These are phyloP conservation scores for Chernovozyma aurita DNA, from an alignment of 1,139 yeast species.

Conservation along the genomic window DNA sequence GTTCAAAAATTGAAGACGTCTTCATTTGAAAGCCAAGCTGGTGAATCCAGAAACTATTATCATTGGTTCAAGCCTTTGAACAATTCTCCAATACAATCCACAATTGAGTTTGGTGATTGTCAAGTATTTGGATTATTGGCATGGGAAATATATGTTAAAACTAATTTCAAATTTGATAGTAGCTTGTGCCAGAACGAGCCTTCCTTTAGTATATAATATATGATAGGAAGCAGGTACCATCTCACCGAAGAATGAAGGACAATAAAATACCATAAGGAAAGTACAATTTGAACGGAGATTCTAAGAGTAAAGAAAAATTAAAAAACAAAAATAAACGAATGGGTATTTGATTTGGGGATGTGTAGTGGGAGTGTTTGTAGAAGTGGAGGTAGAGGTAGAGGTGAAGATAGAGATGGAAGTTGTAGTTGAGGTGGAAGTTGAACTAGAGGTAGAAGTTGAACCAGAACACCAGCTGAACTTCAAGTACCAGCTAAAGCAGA, in stretches of 20 bases:
- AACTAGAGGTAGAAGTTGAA: background rate
- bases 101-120: conserved; percentile 35
- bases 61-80: conserved; percentile 37
- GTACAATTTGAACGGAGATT: background rate
- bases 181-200: conserved; percentile 29
- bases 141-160: conserved; percentile 41
- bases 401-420: background rate
- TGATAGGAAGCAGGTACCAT: too few species aligned
- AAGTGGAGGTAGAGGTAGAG: background rate
- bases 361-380: background rate
- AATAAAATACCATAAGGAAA: background rate
- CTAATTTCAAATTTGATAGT: conserved; percentile 34
- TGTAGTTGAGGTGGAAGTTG: background rate
- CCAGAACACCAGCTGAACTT: background rate
- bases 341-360: background rate
- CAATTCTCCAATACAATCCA: conserved; percentile 11
- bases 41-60: conserved; percentile 11
- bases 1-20: conserved; percentile 1
- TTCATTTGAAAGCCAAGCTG: conserved; percentile 2
- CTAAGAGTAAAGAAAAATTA: background rate
- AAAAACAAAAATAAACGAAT: background rate
- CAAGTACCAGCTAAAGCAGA: too few species aligned
- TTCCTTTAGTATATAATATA: conserved; percentile 16
- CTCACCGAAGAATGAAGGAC: background rate
- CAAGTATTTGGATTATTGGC: conserved; percentile 41